Evolutionary conservation across 345 rosid species (phyloP).

Genomic region (Camelina sativa): DNA sequence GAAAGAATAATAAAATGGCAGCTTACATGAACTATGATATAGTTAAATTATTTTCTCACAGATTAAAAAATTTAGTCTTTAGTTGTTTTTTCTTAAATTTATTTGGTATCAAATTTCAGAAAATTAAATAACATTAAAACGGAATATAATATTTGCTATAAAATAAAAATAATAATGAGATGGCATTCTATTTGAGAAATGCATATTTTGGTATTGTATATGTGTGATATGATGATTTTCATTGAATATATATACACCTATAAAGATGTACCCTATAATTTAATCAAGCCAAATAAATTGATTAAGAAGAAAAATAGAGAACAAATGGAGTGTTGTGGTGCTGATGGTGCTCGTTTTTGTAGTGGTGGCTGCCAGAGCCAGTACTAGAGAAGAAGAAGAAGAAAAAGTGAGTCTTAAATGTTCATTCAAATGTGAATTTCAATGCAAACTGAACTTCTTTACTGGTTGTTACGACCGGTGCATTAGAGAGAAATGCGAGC

Average conservation of each 20-base stretch:
- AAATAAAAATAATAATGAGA: not conserved
- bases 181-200: not conserved
- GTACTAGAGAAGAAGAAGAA: too few species aligned
- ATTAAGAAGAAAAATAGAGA: conserved; percentile 12
- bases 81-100: not conserved
- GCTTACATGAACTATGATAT: not conserved
- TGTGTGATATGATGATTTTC: not conserved
- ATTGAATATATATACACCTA: not conserved
- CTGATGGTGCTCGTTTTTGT: too few species aligned
- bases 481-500: too few species aligned
- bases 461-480: too few species aligned
- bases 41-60: not conserved
- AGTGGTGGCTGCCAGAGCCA: too few species aligned
- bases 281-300: not conserved
- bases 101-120: not conserved
- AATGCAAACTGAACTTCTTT: too few species aligned
- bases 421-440: too few species aligned
- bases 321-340: conserved; percentile 1
- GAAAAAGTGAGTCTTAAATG: too few species aligned
- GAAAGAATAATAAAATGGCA: not conserved
- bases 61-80: not conserved
- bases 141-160: not conserved
- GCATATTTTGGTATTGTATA: not conserved
- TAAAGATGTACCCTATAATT: not conserved
- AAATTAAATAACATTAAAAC: not conserved